phyloP scores from a whole-genome alignment of 1,284 basidiomycete species.

The Leccinum glutinopallens region DNA sequence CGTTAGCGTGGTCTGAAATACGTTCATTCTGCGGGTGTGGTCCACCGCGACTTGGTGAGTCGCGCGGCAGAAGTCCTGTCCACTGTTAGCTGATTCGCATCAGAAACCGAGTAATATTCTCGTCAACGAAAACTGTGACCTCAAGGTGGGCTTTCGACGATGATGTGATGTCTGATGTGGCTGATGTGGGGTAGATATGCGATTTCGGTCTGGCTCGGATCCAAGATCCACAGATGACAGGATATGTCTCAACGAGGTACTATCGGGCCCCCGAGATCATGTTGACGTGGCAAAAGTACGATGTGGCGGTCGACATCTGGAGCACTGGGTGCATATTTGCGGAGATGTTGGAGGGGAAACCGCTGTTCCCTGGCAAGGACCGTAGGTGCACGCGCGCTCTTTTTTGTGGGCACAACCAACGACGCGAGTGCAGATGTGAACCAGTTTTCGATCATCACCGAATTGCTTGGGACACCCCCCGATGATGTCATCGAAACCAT shows the following conservation, averaged over 20 bases:
- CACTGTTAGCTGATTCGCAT: constrained; percentile 1
- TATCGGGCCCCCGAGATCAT: constrained; percentile 99
- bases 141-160: constrained; percentile 59
- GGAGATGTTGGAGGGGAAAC: constrained; percentile 99
- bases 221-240: constrained; percentile 99
- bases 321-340: constrained; percentile 99
- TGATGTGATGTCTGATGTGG: constrained; percentile 4
- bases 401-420: constrained; percentile 7
- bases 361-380: constrained; percentile 98
- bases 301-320: constrained; percentile 99
- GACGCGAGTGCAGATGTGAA: constrained; percentile 82
- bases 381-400: constrained; percentile 52
- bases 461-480: constrained; percentile 95
- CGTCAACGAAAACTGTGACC: constrained; percentile 99
- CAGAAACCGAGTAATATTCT: constrained; percentile 99
- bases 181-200: constrained; percentile 73
- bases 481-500: constrained; percentile 99
- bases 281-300: constrained; percentile 99
- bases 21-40: constrained; percentile 98
- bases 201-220: constrained; percentile 97
- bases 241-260: constrained; percentile 98
- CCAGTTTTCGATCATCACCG: constrained; percentile 99
- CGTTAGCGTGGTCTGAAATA: constrained; percentile 96
- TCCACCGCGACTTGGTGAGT: constrained; percentile 91
- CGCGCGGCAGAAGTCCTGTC: constrained; percentile 1